phyloP scores from a whole-genome alignment of 2,329 filamentous ascomycete genomes.

The Beauveria medogensis region DNA sequence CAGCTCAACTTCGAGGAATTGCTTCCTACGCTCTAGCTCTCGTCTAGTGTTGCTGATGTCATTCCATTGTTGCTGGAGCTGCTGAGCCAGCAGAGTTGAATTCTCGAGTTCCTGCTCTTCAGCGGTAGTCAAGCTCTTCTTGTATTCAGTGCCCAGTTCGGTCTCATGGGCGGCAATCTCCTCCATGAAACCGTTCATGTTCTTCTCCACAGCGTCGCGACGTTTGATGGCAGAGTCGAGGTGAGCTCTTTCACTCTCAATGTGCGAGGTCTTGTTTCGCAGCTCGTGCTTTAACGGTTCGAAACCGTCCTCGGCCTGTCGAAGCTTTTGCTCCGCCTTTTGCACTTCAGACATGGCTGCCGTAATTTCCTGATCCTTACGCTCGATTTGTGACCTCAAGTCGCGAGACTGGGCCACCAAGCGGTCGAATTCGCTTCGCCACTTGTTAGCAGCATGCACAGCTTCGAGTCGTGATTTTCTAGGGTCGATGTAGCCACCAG shows the following conservation, averaged over 20 bases:
- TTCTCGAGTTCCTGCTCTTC: constrained; percentile 76
- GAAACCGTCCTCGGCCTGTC: constrained; percentile 73
- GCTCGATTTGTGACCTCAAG: constrained; percentile 63
- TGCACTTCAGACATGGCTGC: constrained; percentile 74
- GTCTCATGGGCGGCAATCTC: constrained; percentile 69
- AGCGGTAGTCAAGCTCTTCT: constrained; percentile 74
- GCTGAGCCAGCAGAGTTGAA: constrained; percentile 60
- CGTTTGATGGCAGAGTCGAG: constrained; percentile 60
- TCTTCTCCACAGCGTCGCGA: constrained; percentile 62
- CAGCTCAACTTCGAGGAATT: constrained; percentile 76
- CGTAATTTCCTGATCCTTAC: constrained; percentile 83
- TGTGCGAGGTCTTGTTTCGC: constrained; percentile 62
- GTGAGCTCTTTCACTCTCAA: constrained; percentile 65
- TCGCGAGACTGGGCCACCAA: constrained; percentile 56
- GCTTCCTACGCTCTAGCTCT: constrained; percentile 73
- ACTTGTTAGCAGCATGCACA: constrained; percentile 65
- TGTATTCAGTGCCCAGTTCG: constrained; percentile 81
- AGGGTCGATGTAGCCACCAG: constrained; percentile 86
- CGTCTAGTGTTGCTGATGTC: constrained; percentile 65
- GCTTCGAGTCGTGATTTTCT: constrained; percentile 81
- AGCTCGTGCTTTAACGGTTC: constrained; percentile 73
- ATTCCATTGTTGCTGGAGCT: constrained; percentile 68
- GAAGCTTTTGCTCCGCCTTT: constrained; percentile 70
- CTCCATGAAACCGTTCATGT: constrained; percentile 68
- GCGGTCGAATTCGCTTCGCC: constrained; percentile 65